These are phyloP conservation scores for Macroventuria anomochaeta DNA, from an alignment of 2,329 filamentous ascomycete species.

Conservation along the genomic window DNA sequence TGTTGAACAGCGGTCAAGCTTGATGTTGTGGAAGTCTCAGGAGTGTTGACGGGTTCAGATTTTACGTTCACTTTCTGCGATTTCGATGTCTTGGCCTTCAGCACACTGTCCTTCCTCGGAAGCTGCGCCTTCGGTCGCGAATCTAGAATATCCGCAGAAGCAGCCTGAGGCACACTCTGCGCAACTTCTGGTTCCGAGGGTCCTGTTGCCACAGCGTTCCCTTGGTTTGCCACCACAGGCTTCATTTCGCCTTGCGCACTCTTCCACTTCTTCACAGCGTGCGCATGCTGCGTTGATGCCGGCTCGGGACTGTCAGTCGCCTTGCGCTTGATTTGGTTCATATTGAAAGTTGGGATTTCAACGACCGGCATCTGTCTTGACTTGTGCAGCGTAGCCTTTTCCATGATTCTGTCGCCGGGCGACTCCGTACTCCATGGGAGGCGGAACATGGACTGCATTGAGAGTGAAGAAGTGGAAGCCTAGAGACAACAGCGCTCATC, in stretches of 20 bases:
- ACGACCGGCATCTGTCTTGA: conserved; percentile 54
- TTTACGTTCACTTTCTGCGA: conserved; percentile 31
- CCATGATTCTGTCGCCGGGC: conserved; percentile 52
- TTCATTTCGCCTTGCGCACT: conserved; percentile 43
- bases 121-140: conserved; percentile 38
- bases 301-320: conserved; percentile 58
- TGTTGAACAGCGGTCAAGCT: conserved; percentile 65
- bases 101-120: conserved; percentile 38
- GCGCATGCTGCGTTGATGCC: conserved; percentile 37
- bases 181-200: conserved; percentile 21
- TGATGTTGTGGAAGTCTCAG: conserved; percentile 36
- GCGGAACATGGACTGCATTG: conserved; percentile 60
- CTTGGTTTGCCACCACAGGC: conserved; percentile 25
- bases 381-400: conserved; percentile 51
- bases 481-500: conserved; percentile 49
- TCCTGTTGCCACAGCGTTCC: conserved; percentile 24
- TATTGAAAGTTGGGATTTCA: conserved; percentile 51
- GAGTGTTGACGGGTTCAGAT: conserved; percentile 30
- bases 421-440: conserved; percentile 57
- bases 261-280: conserved; percentile 51
- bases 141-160: conserved; percentile 32
- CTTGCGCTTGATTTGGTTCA: conserved; percentile 66
- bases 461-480: conserved; percentile 44
- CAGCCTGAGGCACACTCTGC: conserved; percentile 25
- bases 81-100: conserved; percentile 39